Base-by-base conservation (phyloP, 1,139 yeast genomes). In the Insectozyma bohioensis region DNA sequence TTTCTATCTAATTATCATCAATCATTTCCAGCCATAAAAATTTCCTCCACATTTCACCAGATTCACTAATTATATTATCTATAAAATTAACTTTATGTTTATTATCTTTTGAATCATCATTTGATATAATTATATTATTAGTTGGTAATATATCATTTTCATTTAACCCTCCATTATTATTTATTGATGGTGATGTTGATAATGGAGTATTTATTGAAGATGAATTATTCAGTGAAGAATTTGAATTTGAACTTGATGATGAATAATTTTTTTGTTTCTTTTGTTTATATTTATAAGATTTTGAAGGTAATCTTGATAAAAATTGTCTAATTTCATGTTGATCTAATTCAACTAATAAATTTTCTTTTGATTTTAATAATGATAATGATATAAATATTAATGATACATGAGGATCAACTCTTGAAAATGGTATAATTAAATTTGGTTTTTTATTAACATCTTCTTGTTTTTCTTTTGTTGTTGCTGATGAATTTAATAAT, bases 11-110 rank as follows among this genome's bases (percentile, higher is more conserved):
- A 39, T 56, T 55, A 31, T 68, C 72, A 29, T 78, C 85, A 47
- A 75, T 67, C 62, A 78, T 65, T 51, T 82, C 90, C 50, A 72
- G 64, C 80, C 88, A 84, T 27, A 84, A 62, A 88, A 95, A 85
- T 47, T 81, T 82, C 40, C 95, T 68, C 95, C 95, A 87, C 33
- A 85, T 66, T 49, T 85, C 95, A 12, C 95, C 95, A 2, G 95
- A 90, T 54, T 84, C 95, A 33, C 64, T 63, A 27, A 87, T 68
- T 20, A 87, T 73, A 42, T 78, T 78, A 48, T 83, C 90, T 54
- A 82, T 76, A 51, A 80, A 86, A 45, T 72, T 72, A 31, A 72
- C 65, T 22, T 62, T 61, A 39, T 56, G 66, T 34, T 54, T 56
- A 11, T 31, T 35, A 35, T 51, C 50, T 11, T 44, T 42, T 5